Evolutionary conservation across 352 stramenopile species (phyloP), one percentile per base, ranked within the genome.

Genomic region (Pythium vanterpoolii): DNA sequence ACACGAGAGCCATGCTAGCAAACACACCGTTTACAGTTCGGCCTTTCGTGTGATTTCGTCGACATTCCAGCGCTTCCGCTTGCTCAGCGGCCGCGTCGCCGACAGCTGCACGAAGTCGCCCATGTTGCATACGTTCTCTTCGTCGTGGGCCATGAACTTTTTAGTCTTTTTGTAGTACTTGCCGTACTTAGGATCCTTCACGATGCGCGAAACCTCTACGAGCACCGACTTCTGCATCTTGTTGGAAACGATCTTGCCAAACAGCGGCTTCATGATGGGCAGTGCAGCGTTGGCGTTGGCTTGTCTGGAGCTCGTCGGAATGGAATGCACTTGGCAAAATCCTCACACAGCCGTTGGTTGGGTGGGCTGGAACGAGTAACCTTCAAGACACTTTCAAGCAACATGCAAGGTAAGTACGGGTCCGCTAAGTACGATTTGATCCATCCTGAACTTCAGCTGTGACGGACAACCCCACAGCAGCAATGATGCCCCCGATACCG

Each of bases 61-160:
- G 27, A 95, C 86, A 69, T 92, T 94, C 84, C 83, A 95, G 69
- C 71, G 86, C 68, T 95, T 95, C 64, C 74, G 74, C 82, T 95
- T 95, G 70, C 79, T 91, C 55, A 95, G 73, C 44, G 86, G 86
- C 13, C 86, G 84, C 56, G 84, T 93, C 27, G 56, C 43, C 47
- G 77, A 87, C 53, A 95, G 76, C 54, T 78, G 77, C 66, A 95
- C 86, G 33, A 89, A 79, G 78, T 95, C 86, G 64, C 86, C 93
- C 14, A 95, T 88, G 76, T 96, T 96, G 73, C 92, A 97, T 31
- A 86, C 83, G 73, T 98, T 82, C 43, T 95, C 74, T 63, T 98
- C 94, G 76, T 98, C 94, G 74, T 98, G 94, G n/a, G 94, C 94
- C 94, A 98, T 98, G 69, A 98, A 98, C 70, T 98, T 98, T 69